Base-by-base conservation (phyloP, 768 basidiomycete genomes). In the Calvatia gigantea region DNA sequence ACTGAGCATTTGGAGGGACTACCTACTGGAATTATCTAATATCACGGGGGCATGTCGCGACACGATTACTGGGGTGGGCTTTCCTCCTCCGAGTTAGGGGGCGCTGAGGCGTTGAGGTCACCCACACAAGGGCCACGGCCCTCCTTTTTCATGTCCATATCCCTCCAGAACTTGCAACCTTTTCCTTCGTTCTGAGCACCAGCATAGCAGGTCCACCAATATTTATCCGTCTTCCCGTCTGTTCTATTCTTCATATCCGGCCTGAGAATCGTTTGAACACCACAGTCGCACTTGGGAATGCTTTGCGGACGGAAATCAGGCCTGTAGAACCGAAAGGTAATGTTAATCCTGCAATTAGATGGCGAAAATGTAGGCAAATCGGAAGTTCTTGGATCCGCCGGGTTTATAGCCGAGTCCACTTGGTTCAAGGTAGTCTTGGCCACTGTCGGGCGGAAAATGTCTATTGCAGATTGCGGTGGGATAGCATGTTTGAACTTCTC, bases 261-360 rank as follows among this genome's bases (percentile, higher is more conserved):
- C 21, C 89, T 72, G 47, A 92, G 70, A 38, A 89, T 80, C 8
- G 81, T 84, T 1, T 89, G 87, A 19, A 88, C 72, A 12, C 77
- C 81, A 64, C 91, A 93, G 61, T 84, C 81, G 63, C 91, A 93
- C 41, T 75, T 76, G 1, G 91, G 91, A 1, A 81, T 89, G 35
- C 70, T 82, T 21, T 72, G 64, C 3, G 91, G 80, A 21, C 75
- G 73, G 65, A 88, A 93, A 69, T 93, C 91, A 5, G 91, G 91
- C 52, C 91, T 80, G 60, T 86, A 93, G 65, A 93, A 93, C 14
- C 91, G 79, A 65, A 93, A 93, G 0, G 91, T 93, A 54, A 93
- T 85, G 61, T 93, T 93, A 63, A 93, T 91, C 23, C 89, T 82
- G 60, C 78, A 84, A 58, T 82, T 90, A 6, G 80, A 84, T 1